phyloP scores from a whole-genome alignment of 371 early-diverging fungal species.

The Saksenaea vasiformis region DNA sequence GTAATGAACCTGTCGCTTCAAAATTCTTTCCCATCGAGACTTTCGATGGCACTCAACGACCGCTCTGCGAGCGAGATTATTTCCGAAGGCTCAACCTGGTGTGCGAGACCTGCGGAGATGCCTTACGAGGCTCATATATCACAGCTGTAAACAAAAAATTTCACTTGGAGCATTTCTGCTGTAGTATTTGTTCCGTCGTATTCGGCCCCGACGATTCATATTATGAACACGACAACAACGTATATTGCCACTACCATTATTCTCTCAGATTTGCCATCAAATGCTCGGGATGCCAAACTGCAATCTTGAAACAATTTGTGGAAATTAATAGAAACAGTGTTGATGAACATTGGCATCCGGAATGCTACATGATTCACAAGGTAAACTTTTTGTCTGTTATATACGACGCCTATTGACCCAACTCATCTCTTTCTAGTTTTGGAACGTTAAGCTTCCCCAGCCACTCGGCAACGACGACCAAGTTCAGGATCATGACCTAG shows the following conservation, averaged over 20 bases:
- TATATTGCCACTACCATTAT: constrained; percentile 95
- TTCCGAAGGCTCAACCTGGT: constrained; percentile 82
- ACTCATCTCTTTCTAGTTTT: constrained; percentile 56
- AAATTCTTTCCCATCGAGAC: constrained; percentile 85
- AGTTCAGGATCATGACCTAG: constrained; percentile 16
- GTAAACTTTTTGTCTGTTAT: constrained; percentile 13
- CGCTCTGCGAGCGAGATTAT: constrained; percentile 87
- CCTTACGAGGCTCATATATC: constrained; percentile 90
- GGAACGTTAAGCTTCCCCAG: constrained; percentile 73
- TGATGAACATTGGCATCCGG: constrained; percentile 96
- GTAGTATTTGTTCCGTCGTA: constrained; percentile 90
- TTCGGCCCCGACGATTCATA: constrained; percentile 96
- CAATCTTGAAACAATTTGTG: constrained; percentile 94
- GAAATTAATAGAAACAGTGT: constrained; percentile 83
- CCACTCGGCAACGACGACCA: constrained; percentile 23
- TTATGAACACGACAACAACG: constrained; percentile 89
- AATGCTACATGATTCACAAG: constrained; percentile 98
- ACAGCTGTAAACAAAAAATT: constrained; percentile 91
- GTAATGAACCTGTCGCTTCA: constrained; percentile 81
- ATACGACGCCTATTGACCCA: not conserved
- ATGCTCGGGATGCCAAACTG: constrained; percentile 93
- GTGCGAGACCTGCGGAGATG: constrained; percentile 89
- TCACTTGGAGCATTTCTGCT: constrained; percentile 96
- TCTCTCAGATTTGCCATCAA: constrained; percentile 81
- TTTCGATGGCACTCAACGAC: constrained; percentile 58